Evolutionary conservation across 768 basidiomycete species (phyloP).

Genomic region (Lactarius pseudohatsudake): DNA sequence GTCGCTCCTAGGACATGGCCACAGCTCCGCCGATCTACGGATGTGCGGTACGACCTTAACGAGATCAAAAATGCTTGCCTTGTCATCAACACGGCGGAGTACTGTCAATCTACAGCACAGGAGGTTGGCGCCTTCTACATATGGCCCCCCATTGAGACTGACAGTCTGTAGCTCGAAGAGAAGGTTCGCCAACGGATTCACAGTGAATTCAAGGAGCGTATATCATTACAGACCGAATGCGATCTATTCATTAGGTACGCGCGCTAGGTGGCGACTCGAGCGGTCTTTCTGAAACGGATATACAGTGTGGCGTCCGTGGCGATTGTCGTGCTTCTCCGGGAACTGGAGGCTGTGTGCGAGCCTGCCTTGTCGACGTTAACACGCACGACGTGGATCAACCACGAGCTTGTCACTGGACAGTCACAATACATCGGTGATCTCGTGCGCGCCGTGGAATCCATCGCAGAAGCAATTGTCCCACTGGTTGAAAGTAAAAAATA

Average conservation of each 20-base stretch:
- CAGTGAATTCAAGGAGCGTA: slow-evolving; percentile 70
- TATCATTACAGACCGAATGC: slow-evolving; percentile 81
- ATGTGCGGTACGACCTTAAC: slow-evolving; percentile 71
- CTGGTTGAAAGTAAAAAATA: slow-evolving; percentile 95
- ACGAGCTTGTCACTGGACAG: slow-evolving; percentile 84
- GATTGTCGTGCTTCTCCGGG: slow-evolving; percentile 74
- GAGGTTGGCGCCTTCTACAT: slow-evolving; percentile 52
- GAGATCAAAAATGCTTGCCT: slow-evolving; percentile 82
- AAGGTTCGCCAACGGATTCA: slow-evolving; percentile 83
- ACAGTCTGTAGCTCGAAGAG: slow-evolving; percentile 73
- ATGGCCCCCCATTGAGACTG: background rate
- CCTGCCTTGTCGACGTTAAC: slow-evolving; percentile 73
- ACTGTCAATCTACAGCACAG: slow-evolving; percentile 87
- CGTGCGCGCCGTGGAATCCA: slow-evolving; percentile 68
- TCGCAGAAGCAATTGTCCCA: slow-evolving; percentile 74
- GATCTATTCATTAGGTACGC: slow-evolving; percentile 86
- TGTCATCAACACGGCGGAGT: slow-evolving; percentile 96
- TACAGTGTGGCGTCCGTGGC: slow-evolving; percentile 80
- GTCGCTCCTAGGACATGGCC: slow-evolving; percentile 40
- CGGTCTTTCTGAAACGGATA: background rate
- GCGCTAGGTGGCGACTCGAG: slow-evolving; percentile 27
- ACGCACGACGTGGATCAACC: slow-evolving; percentile 72
- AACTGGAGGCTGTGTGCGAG: slow-evolving; percentile 85
- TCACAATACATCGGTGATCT: slow-evolving; percentile 81
- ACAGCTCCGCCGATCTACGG: slow-evolving; percentile 65